Evolutionary conservation across 805 yeast species (phyloP), one percentile per base, ranked within the genome.

Genomic region (Saturnispora zaruensis): DNA sequence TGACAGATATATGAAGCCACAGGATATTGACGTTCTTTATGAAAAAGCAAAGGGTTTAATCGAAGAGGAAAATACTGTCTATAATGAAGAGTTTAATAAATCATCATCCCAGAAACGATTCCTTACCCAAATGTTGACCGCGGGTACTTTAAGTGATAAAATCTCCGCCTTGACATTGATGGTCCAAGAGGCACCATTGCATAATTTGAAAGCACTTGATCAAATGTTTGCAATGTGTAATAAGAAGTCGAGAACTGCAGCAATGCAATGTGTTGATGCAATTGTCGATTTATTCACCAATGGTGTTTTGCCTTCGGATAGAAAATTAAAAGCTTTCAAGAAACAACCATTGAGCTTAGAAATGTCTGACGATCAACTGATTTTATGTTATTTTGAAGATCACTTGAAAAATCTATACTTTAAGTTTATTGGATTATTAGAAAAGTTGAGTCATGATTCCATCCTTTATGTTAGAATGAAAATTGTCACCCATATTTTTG

Each of bases 141-240:
- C 81, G 57, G 99, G 99, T 86, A 93, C 99, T 0, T 74, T 91
- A 59, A 84, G 81, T 59, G 99, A 93, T 82, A 89, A 93, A 69
- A 86, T 93, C 49, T 87, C 96, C 44, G 96, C 99, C 0, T 75
- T 93, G 62, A 91, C 99, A 0, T 78, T 93, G 63, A 73, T 93
- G 63, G 78, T 90, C 44, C 98, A 93, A 64, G 98, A 93, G 69
- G 90, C 97, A 2, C 99, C 99, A 6, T 64, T 89, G 49, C 98
- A 93, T 63, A 86, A 91, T 58, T 62, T 82, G 47, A 86, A 87
- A 64, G 87, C 96, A 0, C 72, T 93, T 51, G 96, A 87, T 56
- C 84, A 83, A 36, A 69, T 93, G 55, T 64, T 86, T 54, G 75
- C 79, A 5, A 86, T 83, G 70, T 87, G 96, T 66, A 84, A 81